These are phyloP conservation scores for Truncatella angustata DNA, from an alignment of 2,329 filamentous ascomycete genomes.

Conservation along the genomic window DNA sequence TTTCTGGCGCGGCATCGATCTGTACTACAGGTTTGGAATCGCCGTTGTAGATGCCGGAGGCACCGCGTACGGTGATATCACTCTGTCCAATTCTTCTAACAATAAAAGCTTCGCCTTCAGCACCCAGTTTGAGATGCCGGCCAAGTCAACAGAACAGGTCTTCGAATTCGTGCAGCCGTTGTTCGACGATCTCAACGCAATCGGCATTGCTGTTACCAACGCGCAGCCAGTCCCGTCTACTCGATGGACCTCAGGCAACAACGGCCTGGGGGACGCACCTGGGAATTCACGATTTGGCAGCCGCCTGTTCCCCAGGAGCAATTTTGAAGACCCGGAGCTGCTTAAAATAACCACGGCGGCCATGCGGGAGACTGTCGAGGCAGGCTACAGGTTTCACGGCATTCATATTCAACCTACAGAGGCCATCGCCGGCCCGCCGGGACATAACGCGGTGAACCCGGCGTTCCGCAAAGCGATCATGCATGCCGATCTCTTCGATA, in stretches of 20 bases:
- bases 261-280: slow-evolving; percentile 23
- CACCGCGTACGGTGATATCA: slow-evolving; percentile 35
- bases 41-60: slow-evolving; percentile 33
- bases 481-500: slow-evolving; percentile 33
- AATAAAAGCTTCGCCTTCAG: slow-evolving; percentile 23
- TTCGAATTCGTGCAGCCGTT: slow-evolving; percentile 31
- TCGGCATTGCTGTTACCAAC: slow-evolving; percentile 29
- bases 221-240: slow-evolving; percentile 23
- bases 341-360: slow-evolving; percentile 26
- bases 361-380: slow-evolving; percentile 34
- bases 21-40: slow-evolving; percentile 31
- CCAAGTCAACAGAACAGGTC: slow-evolving; percentile 18
- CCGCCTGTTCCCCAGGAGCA: slow-evolving; percentile 29
- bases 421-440: slow-evolving; percentile 28
- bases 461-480: slow-evolving; percentile 39
- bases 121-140: slow-evolving; percentile 31
- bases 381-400: slow-evolving; percentile 33
- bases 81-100: slow-evolving; percentile 17
- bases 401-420: slow-evolving; percentile 29
- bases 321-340: slow-evolving; percentile 25
- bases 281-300: slow-evolving; percentile 31
- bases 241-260: slow-evolving; percentile 26
- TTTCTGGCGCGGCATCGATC: slow-evolving; percentile 31
- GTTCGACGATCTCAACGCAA: slow-evolving; percentile 27
- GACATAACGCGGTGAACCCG: slow-evolving; percentile 36